Base-by-base conservation (phyloP, 1,284 basidiomycete genomes). In the Ustilago shanxiensis region DNA sequence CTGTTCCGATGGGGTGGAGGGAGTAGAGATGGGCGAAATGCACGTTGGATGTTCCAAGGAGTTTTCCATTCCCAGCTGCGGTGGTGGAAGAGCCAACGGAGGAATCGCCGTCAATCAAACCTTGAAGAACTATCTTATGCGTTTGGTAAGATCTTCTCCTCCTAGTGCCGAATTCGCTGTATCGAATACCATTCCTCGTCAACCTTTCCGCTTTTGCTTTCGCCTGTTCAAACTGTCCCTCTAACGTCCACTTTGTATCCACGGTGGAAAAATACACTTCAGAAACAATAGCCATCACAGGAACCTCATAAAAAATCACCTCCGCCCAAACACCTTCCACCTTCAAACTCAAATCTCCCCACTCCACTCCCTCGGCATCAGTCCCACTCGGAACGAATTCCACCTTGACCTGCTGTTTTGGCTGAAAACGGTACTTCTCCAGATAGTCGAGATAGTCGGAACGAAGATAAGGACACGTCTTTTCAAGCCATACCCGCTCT, bases 231-330 rank as follows among this genome's bases (percentile, higher is more conserved):
- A 51, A 61, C 87, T 97, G 94, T 0, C 91, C 91, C 10, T 92
- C 90, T 71, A 94, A 90, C 62, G 87, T 89, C 97, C 96, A 99
- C 79, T 94, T 91, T 0, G 88, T 92, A 79, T 91, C 91, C 22
- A 91, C 91, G 14, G 89, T 88, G 45, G 18, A 31, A 84, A 93
- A 94, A 86, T 92, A 92, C 28, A 90, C 89, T 87, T 94, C 91
- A 87, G 93, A 93, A 53, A 95, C 88, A 78, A 92, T 92, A 10
- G 94, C 91, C 93, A 98, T 95, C 52, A 98, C 88, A 1, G 94
- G 95, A 0, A 98, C 95, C 87, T 99, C 96, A 91, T 97, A 99
- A 20, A 98, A 87, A 68, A 99, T 98, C 8, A 93, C 91, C 75
- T 98, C 94, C 0, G 88, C 88, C 96, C 97, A 99, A 3, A 89